Percentiles rank a stretch among this genome's conserved stretches.
Evolutionary conservation across 805 yeast genomes (phyloP).

Genomic region (Nakazawaea ambrosiae): DNA sequence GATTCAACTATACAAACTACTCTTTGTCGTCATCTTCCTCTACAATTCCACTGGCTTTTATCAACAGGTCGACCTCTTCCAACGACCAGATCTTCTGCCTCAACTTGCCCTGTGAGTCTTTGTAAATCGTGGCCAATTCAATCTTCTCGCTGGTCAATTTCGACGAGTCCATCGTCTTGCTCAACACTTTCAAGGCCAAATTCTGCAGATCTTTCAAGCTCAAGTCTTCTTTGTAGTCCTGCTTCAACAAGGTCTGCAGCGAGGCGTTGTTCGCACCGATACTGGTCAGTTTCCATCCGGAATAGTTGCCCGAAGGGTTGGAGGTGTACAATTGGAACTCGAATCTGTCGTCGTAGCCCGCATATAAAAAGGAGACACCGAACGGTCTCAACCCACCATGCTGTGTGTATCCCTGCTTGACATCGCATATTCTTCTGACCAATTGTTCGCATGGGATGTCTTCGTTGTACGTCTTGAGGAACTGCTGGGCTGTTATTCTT

Average conservation of each 20-base stretch:
- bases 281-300: slow-evolving; percentile 97
- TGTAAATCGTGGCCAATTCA: slow-evolving; percentile 80
- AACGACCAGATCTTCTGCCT: slow-evolving; percentile 75
- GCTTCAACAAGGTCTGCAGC: slow-evolving; percentile 92
- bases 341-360: slow-evolving; percentile 87
- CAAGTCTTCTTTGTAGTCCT: slow-evolving; percentile 85
- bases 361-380: slow-evolving; percentile 94
- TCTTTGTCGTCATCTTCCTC: slow-evolving; percentile 42
- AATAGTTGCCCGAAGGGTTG: slow-evolving; percentile 95
- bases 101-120: slow-evolving; percentile 40
- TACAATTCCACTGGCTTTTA: slow-evolving; percentile 66
- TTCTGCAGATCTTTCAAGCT: slow-evolving; percentile 70
- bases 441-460: slow-evolving; percentile 90
- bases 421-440: slow-evolving; percentile 83
- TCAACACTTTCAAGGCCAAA: slow-evolving; percentile 82
- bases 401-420: slow-evolving; percentile 97
- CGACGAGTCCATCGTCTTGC: slow-evolving; percentile 90
- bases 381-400: slow-evolving; percentile 98
- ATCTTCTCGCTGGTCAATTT: slow-evolving; percentile 82
- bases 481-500: slow-evolving; percentile 77
- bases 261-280: slow-evolving; percentile 96
- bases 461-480: slow-evolving; percentile 81
- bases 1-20: neutral
- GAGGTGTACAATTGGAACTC: slow-evolving; percentile 91
- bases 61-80: slow-evolving; percentile 63